Percentiles rank a stretch among this genome's conserved stretches.
These are phyloP conservation scores for Excoecaria cochinchinensis DNA, from an alignment of 345 rosid species.

Conservation along the genomic window DNA sequence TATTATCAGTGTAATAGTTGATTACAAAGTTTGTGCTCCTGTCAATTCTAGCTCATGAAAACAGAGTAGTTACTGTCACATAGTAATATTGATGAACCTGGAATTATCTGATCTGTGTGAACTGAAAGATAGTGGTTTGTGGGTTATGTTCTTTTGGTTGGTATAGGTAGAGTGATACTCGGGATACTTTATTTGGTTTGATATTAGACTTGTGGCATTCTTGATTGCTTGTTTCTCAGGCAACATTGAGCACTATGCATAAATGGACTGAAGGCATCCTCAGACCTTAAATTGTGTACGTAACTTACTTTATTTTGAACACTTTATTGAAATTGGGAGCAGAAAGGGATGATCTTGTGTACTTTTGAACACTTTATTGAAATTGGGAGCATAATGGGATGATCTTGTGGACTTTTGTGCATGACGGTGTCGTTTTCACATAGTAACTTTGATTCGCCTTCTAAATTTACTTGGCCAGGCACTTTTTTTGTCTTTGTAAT, in stretches of 20 bases:
- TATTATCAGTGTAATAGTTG: no score
- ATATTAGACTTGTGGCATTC: neutral
- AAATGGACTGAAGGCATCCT: neutral
- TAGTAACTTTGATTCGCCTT: no score
- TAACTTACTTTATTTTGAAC: constrained; percentile 6
- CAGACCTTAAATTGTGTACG: neutral
- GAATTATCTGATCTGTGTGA: neutral
- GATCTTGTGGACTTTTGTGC: constrained; percentile 4
- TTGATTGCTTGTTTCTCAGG: constrained; percentile 2
- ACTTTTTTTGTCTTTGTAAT: neutral
- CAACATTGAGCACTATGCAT: constrained; percentile 10
- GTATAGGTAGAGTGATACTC: neutral
- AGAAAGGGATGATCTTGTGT: neutral
- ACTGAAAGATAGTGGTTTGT: neutral
- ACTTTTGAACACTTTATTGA: neutral
- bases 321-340: neutral
- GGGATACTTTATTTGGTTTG: constrained; percentile 1
- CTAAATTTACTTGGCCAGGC: neutral
- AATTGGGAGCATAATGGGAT: neutral
- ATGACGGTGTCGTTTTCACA: constrained; percentile 1
- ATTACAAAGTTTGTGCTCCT: neutral
- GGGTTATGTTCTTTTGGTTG: neutral
- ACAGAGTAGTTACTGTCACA: neutral
- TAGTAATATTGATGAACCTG: neutral
- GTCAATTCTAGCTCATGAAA: neutral